Conservation (phyloP, 73 alveolate species). For the Stentor coeruleus region DNA sequence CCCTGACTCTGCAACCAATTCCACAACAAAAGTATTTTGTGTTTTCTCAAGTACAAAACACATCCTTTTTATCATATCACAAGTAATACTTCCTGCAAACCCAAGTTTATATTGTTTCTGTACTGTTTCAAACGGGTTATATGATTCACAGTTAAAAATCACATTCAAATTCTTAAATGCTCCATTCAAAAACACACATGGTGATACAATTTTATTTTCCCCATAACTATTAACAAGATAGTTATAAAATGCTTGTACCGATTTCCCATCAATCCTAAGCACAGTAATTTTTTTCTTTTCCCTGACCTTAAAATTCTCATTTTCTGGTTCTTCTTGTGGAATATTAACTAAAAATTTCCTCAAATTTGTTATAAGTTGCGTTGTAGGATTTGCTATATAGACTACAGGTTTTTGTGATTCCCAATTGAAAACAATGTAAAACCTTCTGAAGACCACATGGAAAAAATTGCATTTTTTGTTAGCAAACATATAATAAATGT, state of each 20-base stretch:
- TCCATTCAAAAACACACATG: neutral
- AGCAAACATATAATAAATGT: constrained; percentile 3
- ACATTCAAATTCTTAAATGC: neutral
- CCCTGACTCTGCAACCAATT: neutral
- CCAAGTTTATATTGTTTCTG: neutral
- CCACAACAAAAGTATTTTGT: constrained; percentile 7
- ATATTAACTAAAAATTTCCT: neutral
- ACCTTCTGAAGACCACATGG: neutral
- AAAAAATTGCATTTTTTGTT: neutral
- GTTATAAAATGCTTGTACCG: neutral
- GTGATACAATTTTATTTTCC: neutral
- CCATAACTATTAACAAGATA: neutral
- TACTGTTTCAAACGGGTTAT: neutral
- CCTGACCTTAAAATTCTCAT: neutral
- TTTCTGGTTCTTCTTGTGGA: constrained; percentile 2
- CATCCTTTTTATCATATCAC: neutral
- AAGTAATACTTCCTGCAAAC: neutral
- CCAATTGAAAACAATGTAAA: neutral
- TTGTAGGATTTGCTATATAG: neutral
- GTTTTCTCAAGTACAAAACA: neutral
- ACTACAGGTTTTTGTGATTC: neutral
- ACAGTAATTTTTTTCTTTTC: neutral
- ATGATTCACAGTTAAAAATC: neutral
- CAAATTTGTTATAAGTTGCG: neutral
- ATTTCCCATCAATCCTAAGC: neutral